phyloP scores from a whole-genome alignment of 129 eudicot species.

The Glebionis coronaria region DNA sequence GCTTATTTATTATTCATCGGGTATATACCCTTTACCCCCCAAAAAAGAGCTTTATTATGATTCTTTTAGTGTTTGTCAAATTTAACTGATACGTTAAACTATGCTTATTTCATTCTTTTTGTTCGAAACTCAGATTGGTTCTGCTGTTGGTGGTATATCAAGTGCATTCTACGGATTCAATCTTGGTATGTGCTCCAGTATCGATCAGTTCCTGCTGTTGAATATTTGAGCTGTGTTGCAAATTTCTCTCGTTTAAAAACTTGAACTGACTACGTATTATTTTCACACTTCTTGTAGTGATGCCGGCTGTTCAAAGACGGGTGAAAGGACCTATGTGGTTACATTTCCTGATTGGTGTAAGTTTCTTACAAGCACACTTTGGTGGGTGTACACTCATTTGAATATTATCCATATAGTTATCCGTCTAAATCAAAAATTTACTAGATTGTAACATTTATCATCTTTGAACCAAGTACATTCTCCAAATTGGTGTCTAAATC shows the following conservation, averaged over 20 bases:
- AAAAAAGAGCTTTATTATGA: too few relatives aligned
- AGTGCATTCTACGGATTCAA: too few relatives aligned
- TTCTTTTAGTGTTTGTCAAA: not conserved
- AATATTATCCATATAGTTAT: not conserved
- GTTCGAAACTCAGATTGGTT: too few relatives aligned
- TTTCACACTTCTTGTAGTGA: slow-evolving; percentile 41
- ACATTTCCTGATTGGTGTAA: slow-evolving; percentile 90
- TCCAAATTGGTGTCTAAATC: not conserved
- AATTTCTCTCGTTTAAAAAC: too few relatives aligned
- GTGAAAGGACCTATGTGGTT: slow-evolving; percentile 97
- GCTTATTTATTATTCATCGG: too few relatives aligned
- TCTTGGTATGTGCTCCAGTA: slow-evolving; percentile 12
- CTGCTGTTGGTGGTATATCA: too few relatives aligned
- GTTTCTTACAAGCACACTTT: slow-evolving; percentile 25
- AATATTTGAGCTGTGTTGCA: too few relatives aligned
- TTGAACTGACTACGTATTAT: not conserved
- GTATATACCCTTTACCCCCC: too few relatives aligned
- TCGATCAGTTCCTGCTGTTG: slow-evolving; percentile 1
- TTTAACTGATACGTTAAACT: too few relatives aligned
- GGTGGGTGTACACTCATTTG: not conserved
- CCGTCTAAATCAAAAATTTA: not conserved
- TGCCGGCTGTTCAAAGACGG: slow-evolving; percentile 83
- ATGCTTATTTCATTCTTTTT: too few relatives aligned
- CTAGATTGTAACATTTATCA: slow-evolving; percentile 10
- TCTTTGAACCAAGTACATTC: not conserved